Evolutionary conservation across 2,329 filamentous ascomycete species (phyloP), one percentile per base, ranked within the genome.

Genomic region (Dendrostoma leiphaemia): DNA sequence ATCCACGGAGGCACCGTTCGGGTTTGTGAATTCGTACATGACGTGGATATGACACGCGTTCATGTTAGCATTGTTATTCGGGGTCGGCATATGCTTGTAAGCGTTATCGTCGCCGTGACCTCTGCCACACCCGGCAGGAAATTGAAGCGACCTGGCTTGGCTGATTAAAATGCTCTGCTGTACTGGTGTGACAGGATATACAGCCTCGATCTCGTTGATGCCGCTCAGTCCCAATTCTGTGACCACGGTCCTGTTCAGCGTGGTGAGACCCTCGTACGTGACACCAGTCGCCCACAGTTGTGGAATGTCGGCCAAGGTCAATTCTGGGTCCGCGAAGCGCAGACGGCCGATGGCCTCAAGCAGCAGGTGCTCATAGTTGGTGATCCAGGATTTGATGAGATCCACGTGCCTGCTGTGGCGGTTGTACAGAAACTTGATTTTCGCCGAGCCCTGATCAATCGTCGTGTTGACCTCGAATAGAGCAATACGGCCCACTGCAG

Each of bases 381-480:
- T 67, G 7, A 80, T 67, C 79, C 79, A 82, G 3, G 65, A 61
- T 7, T 67, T 62, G 45, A 82, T 77, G 44, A 69, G 70, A 4
- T 73, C 66, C 40, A 74, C 72, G 50, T 76, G 71, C 7, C 61
- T 68, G 8, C 74, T 73, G 17, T 68, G 65, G 6, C 65, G 66
- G 59, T 73, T 76, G 61, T 76, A 80, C 0, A 75, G 60, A 23
- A 80, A 69, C 31, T 76, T 75, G 48, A 82, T 61, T 29, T 71
- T 74, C 3, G 75, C 74, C 26, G 69, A 65, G 19, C 73, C 76
- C 21, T 74, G 68, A 32, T 79, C 74, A 12, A 79, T 64, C 54
- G 71, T 70, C n/a, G 76, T 71, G 1, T 74, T 77, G 3, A 81
- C 65, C 56, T 82, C 79, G 12, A 82, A 81, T 0, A 80, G 59